Base-by-base conservation (phyloP, 2,329 filamentous ascomycete species). In the Clonostachys chloroleuca region DNA sequence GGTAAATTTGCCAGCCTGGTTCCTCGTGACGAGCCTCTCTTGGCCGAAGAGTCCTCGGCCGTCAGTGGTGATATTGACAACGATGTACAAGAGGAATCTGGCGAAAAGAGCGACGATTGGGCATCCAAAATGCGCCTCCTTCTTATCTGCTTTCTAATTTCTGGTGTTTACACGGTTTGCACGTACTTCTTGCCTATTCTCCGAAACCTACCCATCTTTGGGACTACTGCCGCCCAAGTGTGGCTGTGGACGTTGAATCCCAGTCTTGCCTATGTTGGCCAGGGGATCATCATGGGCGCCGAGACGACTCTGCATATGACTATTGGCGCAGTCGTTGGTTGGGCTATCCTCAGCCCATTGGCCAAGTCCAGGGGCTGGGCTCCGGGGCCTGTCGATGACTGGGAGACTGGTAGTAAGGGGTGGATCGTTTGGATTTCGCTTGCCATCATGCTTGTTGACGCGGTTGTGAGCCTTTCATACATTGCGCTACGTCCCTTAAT, bases 361-460 rank as follows among this genome's bases (percentile, higher is more conserved):
- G 92, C 94, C 5, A 96, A 96, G 64, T 70, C 75, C 48, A 82
- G 80, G 56, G 90, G 88, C 4, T 99, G 94, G 94, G 94, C 94
- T 10, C 88, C 91, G 4, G 94, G 92, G 0, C 77, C 84, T 2
- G 89, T 96, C 1, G 78, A 82, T 47, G 88, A 95, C 63, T 99
- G 94, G 94, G 88, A 92, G 49, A 82, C 77, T 14, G 94, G 94
- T 10, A 96, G 90, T 63, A 96, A 97, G 68, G 94, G 92, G 37
- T 99, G 94, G 94, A 97, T 99, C 50, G 89, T 99, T 0, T 99
- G 94, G 94, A 77, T 95, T 3, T 96, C 90, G 34, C 72, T 99
- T 33, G 89, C 94, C 5, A 96, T 99, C 54, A 99, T 99, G 94
- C 77, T 99, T 24, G 89, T 89, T 18, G 94, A 99, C 66, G 90